Conservation (phyloP, 2,329 filamentous ascomycete species). For the Plenodomus tracheiphilus region DNA sequence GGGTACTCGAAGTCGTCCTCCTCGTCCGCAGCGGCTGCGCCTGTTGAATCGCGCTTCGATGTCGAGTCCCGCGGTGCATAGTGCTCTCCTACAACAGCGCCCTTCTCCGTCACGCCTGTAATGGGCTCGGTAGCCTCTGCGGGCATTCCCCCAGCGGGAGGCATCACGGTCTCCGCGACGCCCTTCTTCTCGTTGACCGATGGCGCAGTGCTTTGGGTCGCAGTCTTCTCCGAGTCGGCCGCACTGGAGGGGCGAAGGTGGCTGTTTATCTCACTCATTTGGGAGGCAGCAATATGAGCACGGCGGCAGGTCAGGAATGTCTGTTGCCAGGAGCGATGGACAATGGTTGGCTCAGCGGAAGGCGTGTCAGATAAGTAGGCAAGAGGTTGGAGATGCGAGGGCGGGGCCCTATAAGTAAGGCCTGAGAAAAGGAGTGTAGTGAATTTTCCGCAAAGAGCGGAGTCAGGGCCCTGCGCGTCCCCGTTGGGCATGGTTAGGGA, state of each 20-base stretch:
- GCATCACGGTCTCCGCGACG: constrained; percentile 23
- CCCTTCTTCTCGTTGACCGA: constrained; percentile 33
- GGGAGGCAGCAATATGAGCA: background rate
- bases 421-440: constrained; percentile 5
- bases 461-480: no score
- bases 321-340: background rate
- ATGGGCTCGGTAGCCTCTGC: constrained; percentile 17
- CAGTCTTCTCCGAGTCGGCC: constrained; percentile 40
- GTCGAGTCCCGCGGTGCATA: background rate
- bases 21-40: constrained; percentile 19
- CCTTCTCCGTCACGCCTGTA: constrained; percentile 5
- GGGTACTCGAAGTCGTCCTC: constrained; percentile 42
- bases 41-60: constrained; percentile 22
- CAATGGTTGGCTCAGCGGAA: background rate
- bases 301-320: background rate
- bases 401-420: constrained; percentile 17
- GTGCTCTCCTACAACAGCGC: constrained; percentile 1
- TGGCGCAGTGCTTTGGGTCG: constrained; percentile 29
- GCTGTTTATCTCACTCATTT: constrained; percentile 31
- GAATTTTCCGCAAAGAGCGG: constrained; percentile 7
- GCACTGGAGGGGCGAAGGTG: constrained; percentile 33
- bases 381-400: constrained; percentile 1
- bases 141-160: constrained; percentile 22
- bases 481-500: constrained; percentile 12
- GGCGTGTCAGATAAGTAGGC: background rate